Percentiles rank a stretch among this genome's conserved stretches.
Conservation (phyloP, 2,329 filamentous ascomycete species). For the Pseudogymnoascus sp. region DNA sequence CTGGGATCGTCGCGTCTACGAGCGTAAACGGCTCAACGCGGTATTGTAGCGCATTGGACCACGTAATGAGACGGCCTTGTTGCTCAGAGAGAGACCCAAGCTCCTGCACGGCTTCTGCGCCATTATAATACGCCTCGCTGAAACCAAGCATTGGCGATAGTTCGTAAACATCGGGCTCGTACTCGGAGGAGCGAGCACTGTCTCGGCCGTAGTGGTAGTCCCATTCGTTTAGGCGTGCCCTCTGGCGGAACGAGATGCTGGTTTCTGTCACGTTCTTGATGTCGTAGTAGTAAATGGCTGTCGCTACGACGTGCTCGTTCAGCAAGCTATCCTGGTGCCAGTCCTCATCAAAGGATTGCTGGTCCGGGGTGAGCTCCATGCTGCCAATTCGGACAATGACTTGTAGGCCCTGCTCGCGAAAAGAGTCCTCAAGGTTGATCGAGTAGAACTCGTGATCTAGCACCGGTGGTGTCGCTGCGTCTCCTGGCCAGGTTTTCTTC, state of each 20-base stretch:
- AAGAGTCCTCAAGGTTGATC: neutral
- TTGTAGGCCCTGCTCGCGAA: neutral
- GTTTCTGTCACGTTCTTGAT: neutral
- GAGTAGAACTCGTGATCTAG: neutral
- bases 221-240: neutral
- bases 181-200: neutral
- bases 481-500: neutral
- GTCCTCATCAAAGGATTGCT: neutral
- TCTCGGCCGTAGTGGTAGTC: neutral
- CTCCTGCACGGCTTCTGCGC: neutral
- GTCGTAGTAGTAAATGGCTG: neutral
- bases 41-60: conserved; percentile 33
- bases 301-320: neutral
- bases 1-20: conserved; percentile 38
- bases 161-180: neutral
- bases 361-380: neutral
- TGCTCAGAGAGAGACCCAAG: neutral
- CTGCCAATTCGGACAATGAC: neutral
- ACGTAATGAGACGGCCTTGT: neutral
- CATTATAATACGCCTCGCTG: neutral
- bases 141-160: neutral
- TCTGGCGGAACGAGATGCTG: neutral
- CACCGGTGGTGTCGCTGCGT: neutral
- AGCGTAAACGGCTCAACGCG: conserved; percentile 42
- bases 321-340: neutral